phyloP scores from a whole-genome alignment of 1,284 basidiomycete species.

The Cryptococcus maquisensis region DNA sequence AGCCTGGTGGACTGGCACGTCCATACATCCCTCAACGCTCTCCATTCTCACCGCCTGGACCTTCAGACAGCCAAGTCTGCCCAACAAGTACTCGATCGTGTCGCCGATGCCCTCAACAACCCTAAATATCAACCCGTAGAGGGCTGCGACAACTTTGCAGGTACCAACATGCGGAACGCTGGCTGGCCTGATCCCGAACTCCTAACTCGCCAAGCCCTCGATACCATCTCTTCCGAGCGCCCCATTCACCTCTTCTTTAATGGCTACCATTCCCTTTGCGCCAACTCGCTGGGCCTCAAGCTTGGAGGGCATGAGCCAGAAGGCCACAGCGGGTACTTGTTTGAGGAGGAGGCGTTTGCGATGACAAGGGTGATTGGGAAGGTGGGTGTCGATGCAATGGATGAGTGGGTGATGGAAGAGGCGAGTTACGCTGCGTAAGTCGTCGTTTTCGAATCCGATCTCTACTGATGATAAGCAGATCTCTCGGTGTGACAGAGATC shows the following conservation, averaged over 20 bases:
- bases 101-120: conserved; percentile 12
- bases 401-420: conserved; percentile 24
- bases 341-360: conserved; percentile 31
- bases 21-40: conserved; percentile 30
- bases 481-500: conserved; percentile 38
- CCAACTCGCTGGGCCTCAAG: conserved; percentile 29
- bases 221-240: conserved; percentile 14
- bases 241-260: conserved; percentile 34
- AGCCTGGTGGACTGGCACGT: conserved; percentile 34
- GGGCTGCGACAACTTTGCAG: conserved; percentile 14
- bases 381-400: conserved; percentile 20
- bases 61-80: conserved; percentile 19
- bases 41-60: conserved; percentile 24
- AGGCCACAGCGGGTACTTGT: conserved; percentile 19
- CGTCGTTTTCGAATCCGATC: neutral
- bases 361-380: conserved; percentile 23
- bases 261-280: conserved; percentile 36
- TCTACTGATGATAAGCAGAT: conserved; percentile 6
- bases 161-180: conserved; percentile 25
- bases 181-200: conserved; percentile 29
- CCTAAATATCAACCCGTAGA: conserved; percentile 16
- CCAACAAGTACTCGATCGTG: conserved; percentile 16
- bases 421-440: conserved; percentile 34
- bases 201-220: conserved; percentile 24
- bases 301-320: conserved; percentile 17